Evolutionary conservation across 2,329 filamentous ascomycete species (phyloP), one percentile per base, ranked within the genome.

Genomic region (Thielaviopsis musarum): DNA sequence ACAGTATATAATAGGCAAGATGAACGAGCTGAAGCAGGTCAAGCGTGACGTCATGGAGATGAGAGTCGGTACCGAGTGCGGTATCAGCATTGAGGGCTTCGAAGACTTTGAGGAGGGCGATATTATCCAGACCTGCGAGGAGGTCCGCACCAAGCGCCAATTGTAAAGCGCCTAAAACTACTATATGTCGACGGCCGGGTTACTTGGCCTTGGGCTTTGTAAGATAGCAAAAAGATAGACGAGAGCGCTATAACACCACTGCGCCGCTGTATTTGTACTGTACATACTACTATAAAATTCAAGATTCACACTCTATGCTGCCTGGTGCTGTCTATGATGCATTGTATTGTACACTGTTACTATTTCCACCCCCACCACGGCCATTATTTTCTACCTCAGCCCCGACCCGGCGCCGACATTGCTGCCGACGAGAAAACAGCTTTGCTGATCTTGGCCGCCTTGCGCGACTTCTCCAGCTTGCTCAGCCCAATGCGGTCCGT

Each of bases 21-120:
- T 97, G 52, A 78, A 82, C 19, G 88, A 88, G 1, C 81, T 98
- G 61, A 96, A 93, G 74, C 87, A 94, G 67, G 82, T 87, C 70
- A 96, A 97, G 77, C 94, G 94, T 70, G 88, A 96, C 64, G 87
- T 93, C 30, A 75, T 76, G 53, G 88, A 95, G 67, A 93, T 95
- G 83, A 83, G 83, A 66, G 97, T 95, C 72, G 91, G 90, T 61
- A 82, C 79, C n/a, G 93, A 98, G 71, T 98, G 93, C 66, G 93
- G 93, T 64, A 84, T 98, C 65, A 83, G 82, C 57, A 91, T 98
- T 66, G 82, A 85, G 2, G 79, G 77, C 34, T 98, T 89, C 82
- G 77, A 85, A 54, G 86, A 82, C 22, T 86, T 97, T 68, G 70
- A 84, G 67, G 75, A 82, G 15, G 93, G 91, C 28, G 93, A 98